Conservation (phyloP, 805 yeast genomes). For the Zygoascus ofunaensis region DNA sequence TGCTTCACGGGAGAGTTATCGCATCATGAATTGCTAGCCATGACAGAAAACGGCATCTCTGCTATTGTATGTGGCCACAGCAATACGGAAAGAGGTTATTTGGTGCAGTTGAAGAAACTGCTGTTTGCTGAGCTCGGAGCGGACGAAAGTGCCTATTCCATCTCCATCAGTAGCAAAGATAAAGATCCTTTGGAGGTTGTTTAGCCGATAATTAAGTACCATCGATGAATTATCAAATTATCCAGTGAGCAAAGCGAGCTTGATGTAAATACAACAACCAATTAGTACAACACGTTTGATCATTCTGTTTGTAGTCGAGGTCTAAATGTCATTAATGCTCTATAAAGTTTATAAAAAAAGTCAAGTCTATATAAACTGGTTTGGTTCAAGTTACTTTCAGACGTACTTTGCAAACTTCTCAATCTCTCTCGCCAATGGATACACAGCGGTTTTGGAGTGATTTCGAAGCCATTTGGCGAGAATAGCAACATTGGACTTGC, state of each 20-base stretch:
- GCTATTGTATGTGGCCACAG: constrained; percentile 82
- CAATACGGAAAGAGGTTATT: constrained; percentile 85
- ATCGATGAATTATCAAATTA: too few relatives aligned
- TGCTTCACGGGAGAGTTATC: constrained; percentile 87
- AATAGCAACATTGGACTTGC: constrained; percentile 17
- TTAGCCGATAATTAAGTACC: too few relatives aligned
- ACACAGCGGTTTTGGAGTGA: constrained; percentile 8
- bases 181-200: constrained; percentile 46
- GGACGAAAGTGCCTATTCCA: constrained; percentile 28
- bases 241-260: too few relatives aligned
- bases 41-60: constrained; percentile 60
- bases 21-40: constrained; percentile 78
- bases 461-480: constrained; percentile 24
- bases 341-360: too few relatives aligned
- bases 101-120: constrained; percentile 43
- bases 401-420: constrained; percentile 12
- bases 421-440: constrained; percentile 11
- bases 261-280: too few relatives aligned
- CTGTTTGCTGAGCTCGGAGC: constrained; percentile 37
- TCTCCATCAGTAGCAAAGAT: constrained; percentile 49
- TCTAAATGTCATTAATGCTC: too few relatives aligned
- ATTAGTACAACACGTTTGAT: too few relatives aligned
- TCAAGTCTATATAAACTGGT: too few relatives aligned
- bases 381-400: too few relatives aligned
- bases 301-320: too few relatives aligned